Evolutionary conservation across 345 rosid genomes (phyloP).

Genomic region (Mallotus nudiflorus): DNA sequence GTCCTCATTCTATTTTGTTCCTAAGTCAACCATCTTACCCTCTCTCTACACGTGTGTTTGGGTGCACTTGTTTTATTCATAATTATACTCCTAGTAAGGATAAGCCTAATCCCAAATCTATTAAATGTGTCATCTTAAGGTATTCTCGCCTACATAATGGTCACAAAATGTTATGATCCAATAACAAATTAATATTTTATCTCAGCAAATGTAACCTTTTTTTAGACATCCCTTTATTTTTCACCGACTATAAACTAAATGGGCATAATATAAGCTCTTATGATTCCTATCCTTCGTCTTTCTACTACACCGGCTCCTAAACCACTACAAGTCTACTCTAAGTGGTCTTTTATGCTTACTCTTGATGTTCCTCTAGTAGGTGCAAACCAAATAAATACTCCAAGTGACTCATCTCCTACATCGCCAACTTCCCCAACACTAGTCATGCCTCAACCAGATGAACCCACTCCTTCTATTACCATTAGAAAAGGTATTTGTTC

Average conservation of each 20-base stretch:
- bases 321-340: background rate
- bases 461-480: background rate
- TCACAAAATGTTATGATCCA: too few relatives aligned
- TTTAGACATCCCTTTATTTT: too few relatives aligned
- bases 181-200: too few relatives aligned
- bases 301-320: background rate
- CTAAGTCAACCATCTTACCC: background rate
- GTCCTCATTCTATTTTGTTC: background rate
- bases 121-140: too few relatives aligned
- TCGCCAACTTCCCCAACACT: background rate
- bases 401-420: background rate
- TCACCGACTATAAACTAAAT: too few relatives aligned
- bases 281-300: background rate
- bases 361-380: background rate
- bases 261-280: too few relatives aligned
- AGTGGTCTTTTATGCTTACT: background rate
- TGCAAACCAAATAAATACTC: background rate
- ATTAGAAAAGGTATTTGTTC: background rate
- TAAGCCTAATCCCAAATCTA: too few relatives aligned
- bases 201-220: too few relatives aligned
- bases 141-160: too few relatives aligned
- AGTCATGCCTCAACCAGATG: background rate
- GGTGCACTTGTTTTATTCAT: too few relatives aligned
- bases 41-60: background rate
- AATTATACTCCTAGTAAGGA: too few relatives aligned